Base-by-base conservation (phyloP, 768 basidiomycete species). In the Pleurotus pulmonarius region DNA sequence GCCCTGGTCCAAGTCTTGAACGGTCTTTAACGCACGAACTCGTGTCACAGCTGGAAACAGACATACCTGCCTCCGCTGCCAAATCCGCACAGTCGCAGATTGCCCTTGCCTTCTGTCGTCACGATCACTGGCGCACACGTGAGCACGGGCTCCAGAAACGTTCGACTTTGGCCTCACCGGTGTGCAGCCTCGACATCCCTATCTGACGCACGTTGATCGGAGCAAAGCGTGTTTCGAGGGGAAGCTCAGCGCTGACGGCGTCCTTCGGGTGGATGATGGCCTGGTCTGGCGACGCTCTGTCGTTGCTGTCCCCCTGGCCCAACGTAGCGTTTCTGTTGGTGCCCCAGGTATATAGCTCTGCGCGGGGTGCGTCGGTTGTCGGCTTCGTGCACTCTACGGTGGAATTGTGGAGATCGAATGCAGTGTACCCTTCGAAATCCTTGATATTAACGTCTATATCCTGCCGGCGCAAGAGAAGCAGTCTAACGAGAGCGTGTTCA, bases 361-460 rank as follows among this genome's bases (percentile, higher is more conserved):
- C 66, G 65, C 76, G 62, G 55, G 54, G 54, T 29, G 66, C 60
- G 25, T 65, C 61, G 2, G 65, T 61, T 40, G 65, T 62, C 3
- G 88, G 88, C 57, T 84, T 83, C 3, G 90, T 90, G 25, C 82
- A 88, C 65, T 82, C 77, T 59, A 96, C 73, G 0, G 94, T 96
- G 3, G 90, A 88, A 66, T 98, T 98, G 72, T 93, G 97, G 34
- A 98, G 71, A 65, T 98, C 95, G 59, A 93, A 93, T 0, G 94
- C 86, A 0, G 92, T 93, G 68, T 95, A 89, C 0, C 91, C 96
- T 62, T 98, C 96, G 25, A 75, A 64, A 65, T 98, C 96, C 66
- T 92, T 93, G 57, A 90, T 61, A 4, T 79, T 72, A 0, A 75
- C 70, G 67, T 97, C 91, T 20, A 83, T 83, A 63, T 96, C 93